phyloP scores from a whole-genome alignment of 73 alveolate species.

The Tetrahymena malaccensis region DNA sequence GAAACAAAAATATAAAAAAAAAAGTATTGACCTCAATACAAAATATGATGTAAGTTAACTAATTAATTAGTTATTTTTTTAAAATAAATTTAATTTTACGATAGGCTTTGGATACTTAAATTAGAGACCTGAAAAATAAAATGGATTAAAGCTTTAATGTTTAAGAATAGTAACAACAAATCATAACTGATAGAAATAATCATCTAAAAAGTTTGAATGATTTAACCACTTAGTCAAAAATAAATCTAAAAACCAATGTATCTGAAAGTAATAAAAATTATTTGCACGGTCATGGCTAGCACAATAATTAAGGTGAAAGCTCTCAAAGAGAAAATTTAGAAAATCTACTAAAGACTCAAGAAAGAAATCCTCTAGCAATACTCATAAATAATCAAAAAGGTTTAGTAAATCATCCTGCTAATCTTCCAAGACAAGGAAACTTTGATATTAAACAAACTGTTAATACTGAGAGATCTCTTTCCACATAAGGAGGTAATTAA shows the following conservation, averaged over 20 bases:
- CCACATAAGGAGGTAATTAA: background rate
- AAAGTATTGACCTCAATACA: background rate
- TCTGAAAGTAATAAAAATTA: background rate
- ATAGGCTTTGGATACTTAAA: background rate
- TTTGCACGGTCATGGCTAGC: background rate
- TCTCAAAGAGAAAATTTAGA: background rate
- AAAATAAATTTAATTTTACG: background rate
- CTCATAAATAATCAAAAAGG: background rate
- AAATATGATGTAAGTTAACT: background rate
- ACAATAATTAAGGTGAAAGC: background rate
- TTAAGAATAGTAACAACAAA: background rate
- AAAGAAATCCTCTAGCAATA: background rate
- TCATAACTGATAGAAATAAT: background rate
- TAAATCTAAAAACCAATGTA: background rate
- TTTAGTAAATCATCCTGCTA: background rate
- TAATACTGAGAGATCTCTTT: background rate
- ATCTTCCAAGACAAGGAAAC: background rate
- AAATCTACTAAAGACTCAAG: background rate
- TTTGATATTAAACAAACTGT: background rate
- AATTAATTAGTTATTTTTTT: background rate
- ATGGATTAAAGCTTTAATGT: background rate
- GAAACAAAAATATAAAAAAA: background rate
- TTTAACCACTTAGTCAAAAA: background rate
- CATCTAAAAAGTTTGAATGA: background rate
- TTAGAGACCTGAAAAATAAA: background rate